Base-by-base conservation (phyloP, 2,329 filamentous ascomycete species). In the Cordyceps fumosorosea region DNA sequence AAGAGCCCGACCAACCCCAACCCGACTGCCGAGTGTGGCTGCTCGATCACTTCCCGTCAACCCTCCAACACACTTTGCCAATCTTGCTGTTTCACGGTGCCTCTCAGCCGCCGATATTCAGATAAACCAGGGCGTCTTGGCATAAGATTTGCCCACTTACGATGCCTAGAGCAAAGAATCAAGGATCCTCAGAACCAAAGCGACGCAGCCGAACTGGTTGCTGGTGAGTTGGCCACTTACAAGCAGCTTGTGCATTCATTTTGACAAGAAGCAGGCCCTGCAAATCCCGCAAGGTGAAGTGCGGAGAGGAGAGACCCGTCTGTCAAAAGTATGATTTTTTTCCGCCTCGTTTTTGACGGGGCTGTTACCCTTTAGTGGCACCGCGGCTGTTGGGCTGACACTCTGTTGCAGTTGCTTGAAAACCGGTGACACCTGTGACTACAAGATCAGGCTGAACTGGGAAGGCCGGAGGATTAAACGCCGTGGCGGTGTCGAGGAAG, bases 361-460 rank as follows among this genome's bases (percentile, higher is more conserved):
- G 42, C n/a, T 32, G 10, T 48, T 34, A n/a, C 18, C 32, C 45
- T n/a, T 45, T 55, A 20, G 20, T 56, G 29, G 22, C 56, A 44
- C 29, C 37, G 10, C 42, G 7, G 22, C 29, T 12, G 16, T 55
- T 47, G 48, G 37, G 16, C 40, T 53, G 45, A 42, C 45, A 20
- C 22, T 51, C 24, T 50, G 20, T 48, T 12, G 40, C 60, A 81
- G 79, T 70, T 93, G 90, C 73, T 80, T 86, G 68, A 85, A 85
- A 64, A 85, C 87, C 65, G 86, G 86, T 64, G 89, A 91, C 70
- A 77, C 78, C 53, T 95, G 90, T 76, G 90, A 95, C 74, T 93
- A 93, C 72, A 90, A 85, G 68, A 89, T 93, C 67, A 83, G 89
- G 37, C 77, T 93, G 66, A 93, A 93, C 69, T 93, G 90, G 90